Evolutionary conservation across 140 eudicot species (phyloP).

Genomic region (Flaveria floridana): DNA sequence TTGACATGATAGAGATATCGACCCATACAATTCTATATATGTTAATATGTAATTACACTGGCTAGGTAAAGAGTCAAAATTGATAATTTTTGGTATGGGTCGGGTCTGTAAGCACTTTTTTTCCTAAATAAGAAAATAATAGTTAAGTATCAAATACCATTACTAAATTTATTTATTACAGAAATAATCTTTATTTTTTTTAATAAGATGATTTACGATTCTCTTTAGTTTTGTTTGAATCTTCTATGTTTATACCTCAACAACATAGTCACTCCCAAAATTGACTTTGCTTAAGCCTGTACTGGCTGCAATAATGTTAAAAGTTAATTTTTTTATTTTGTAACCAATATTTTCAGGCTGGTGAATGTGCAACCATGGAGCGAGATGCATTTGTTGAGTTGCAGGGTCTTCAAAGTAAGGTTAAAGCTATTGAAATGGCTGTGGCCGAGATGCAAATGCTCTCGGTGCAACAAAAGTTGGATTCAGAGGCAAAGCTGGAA

Average conservation of each 20-base stretch:
- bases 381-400: conserved; percentile 42
- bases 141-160: background rate
- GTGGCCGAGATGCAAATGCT: conserved; percentile 53
- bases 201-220: background rate
- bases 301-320: background rate
- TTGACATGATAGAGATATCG: background rate
- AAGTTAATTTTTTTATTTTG: background rate
- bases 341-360: conserved; percentile 35
- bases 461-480: conserved; percentile 43
- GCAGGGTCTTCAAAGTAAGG: conserved; percentile 52
- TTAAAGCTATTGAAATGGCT: conserved; percentile 50
- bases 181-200: background rate
- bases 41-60: background rate
- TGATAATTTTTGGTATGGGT: background rate
- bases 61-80: background rate
- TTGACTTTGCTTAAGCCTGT: background rate
- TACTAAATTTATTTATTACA: background rate
- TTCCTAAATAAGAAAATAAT: background rate
- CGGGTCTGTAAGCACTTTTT: background rate
- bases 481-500: conserved; percentile 52
- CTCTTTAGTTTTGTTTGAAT: background rate
- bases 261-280: background rate
- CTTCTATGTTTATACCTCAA: background rate
- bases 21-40: background rate
- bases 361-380: conserved; percentile 23